phyloP scores from a whole-genome alignment of 805 yeast species.

The Candida andamanensis region DNA sequence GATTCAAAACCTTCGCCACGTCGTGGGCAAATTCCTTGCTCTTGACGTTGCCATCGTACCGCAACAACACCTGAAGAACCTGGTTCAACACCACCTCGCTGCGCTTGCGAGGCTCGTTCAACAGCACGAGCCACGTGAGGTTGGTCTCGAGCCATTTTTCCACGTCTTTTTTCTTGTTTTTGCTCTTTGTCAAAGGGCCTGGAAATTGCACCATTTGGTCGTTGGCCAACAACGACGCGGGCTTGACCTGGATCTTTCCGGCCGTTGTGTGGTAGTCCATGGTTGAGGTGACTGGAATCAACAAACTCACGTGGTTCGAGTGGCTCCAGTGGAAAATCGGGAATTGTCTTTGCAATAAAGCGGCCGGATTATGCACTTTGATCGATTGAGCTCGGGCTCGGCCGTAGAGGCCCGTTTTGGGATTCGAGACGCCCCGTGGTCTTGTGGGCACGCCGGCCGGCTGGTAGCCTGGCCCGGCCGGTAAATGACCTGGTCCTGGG shows the following conservation, averaged over 20 bases:
- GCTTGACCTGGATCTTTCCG: conserved; percentile 2
- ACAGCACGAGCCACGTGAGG: conserved; percentile 11
- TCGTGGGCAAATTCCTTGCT: conserved; percentile 23
- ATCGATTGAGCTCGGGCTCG: conserved; percentile 24
- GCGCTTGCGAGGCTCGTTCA: conserved; percentile 5
- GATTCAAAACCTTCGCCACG: conserved; percentile 38
- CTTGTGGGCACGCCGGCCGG: conserved; percentile 1
- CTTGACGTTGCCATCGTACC: conserved; percentile 26
- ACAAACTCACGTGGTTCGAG: conserved; percentile 22
- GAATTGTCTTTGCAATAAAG: conserved; percentile 57
- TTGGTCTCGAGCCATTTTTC: conserved; percentile 51
- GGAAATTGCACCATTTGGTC: conserved; percentile 51
- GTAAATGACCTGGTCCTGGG: not conserved
- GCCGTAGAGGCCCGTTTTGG: conserved; percentile 13
- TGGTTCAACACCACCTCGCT: conserved; percentile 29
- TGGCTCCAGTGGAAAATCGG: conserved; percentile 67
- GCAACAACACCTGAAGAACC: conserved; percentile 22
- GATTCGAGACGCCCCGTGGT: conserved; percentile 13
- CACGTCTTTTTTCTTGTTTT: conserved; percentile 59
- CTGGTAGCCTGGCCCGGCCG: not conserved
- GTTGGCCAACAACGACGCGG: conserved; percentile 23
- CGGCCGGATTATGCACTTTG: conserved; percentile 45
- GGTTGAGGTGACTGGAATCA: conserved; percentile 24
- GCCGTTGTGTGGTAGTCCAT: too few relatives aligned
- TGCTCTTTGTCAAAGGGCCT: conserved; percentile 58